Evolutionary conservation across 495 filamentous ascomycete genomes (phyloP), one percentile per base, ranked within the genome.

Genomic region (Chaetomium fimeti): DNA sequence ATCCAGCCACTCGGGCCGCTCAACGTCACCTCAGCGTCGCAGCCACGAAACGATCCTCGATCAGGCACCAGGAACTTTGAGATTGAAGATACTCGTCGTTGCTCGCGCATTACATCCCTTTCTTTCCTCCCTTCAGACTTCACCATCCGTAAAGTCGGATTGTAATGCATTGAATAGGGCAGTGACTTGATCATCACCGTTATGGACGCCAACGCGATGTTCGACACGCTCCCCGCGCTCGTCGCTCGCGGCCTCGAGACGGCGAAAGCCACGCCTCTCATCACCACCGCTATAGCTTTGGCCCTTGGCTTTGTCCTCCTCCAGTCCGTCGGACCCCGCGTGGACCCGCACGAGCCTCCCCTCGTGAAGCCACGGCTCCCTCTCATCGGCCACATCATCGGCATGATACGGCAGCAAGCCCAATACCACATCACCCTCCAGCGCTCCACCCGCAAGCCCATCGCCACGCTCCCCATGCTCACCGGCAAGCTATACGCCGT

Each of bases 321-420:
- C 12, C 40, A 53, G 16, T 9, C 61, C 22, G 27, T 58, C 20
- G 47, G 55, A 2, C 58, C 65, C 1, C 20, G 45, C 11, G 13
- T 64, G 9, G 64, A 71, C 27, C 59, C 67, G 9, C 66, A 61
- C 15, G 73, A 75, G 56, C 73, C 73, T 0, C 71, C 73, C 2
- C 25, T 71, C 11, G n/a, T 75, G 1, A 66, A 63, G 16, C 61
- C 71, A 13, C 63, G 63, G 0, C 57, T 75, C 9, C 73, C 73
- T 6, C 49, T 73, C 8, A 60, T 75, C 52, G 73, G 73, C 5
- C 73, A 75, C 57, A 63, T 72, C 56, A 40, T 73, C n/a, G 60
- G 66, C 40, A 48, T 73, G 3, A 51, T 72, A 1, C 60, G 58
- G 16, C 47, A 73, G 40, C 66, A 75, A 59, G 67, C 62, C 2